Evolutionary conservation across 225 moss, liverwort and hornwort species (phyloP).

Genomic region (Neckera pumila): DNA sequence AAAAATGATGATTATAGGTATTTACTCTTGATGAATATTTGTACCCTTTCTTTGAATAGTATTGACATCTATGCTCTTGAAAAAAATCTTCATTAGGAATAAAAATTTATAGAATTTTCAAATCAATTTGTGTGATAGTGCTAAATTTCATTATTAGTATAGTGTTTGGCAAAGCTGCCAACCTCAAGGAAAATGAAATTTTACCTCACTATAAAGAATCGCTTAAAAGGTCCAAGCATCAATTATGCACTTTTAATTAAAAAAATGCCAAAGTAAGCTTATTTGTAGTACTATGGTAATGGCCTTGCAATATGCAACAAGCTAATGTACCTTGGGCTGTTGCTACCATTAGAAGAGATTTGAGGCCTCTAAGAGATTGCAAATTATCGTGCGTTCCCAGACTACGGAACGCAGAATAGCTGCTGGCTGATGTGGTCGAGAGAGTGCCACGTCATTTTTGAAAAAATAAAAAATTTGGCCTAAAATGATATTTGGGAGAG

Average conservation of each 20-base stretch:
- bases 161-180: background rate
- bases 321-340: too few species aligned
- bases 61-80: background rate
- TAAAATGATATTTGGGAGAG: too few species aligned
- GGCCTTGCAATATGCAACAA: background rate
- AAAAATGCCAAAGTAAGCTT: background rate
- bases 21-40: background rate
- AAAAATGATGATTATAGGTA: too few species aligned
- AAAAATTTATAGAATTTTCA: background rate
- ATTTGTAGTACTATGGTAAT: background rate
- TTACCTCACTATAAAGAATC: background rate
- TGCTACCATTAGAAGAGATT: too few species aligned
- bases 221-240: too few species aligned
- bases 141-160: background rate
- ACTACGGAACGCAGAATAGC: too few species aligned
- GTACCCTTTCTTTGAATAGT: fast-evolving
- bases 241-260: background rate
- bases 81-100: too few species aligned
- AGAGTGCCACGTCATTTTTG: too few species aligned
- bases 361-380: too few species aligned
- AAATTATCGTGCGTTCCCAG: too few species aligned
- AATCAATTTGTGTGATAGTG: fast-evolving
- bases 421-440: too few species aligned
- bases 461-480: too few species aligned
- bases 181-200: background rate